Base-by-base conservation (phyloP, 805 yeast genomes). In the Blastobotrys terrestris region DNA sequence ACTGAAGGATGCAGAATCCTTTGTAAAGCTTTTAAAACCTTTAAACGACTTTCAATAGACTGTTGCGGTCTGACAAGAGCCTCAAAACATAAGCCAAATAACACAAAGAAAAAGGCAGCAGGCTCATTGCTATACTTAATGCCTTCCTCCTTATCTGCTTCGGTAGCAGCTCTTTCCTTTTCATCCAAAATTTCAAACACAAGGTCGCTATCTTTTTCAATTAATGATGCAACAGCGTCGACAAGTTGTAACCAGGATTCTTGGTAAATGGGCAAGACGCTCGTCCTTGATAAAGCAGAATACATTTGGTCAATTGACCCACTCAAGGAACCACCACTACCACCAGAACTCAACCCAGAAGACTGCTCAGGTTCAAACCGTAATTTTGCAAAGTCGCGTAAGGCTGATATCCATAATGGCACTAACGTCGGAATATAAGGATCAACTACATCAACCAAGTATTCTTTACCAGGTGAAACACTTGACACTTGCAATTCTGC, bases 11-110 rank as follows among this genome's bases (percentile, higher is more conserved):
- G 77, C 31, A 88, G 72, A 15, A 90, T 71, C 52, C 80, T 75
- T 35, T 69, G 71, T 54, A 91, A 66, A 0, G 85, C 82, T 2
- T 71, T 70, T 11, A 71, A 49, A 2, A 83, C 77, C 31, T 67
- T 63, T 31, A 62, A 53, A 19, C 70, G 66, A 44, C 45, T 43
- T 16, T 68, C 67, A 2, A 56, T 35, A 16, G 58, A 49, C 50
- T 72, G 64, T n/a, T 58, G 49, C 4, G 70, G 67, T 48, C 76
- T 77, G 47, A 85, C 77, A 55, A 90, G 72, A 0, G 85, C 79
- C 60, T 87, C 95, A 47, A 90, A 75, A 64, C 96, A 88, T 59
- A 87, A 86, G 8, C 96, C 87, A 69, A 85, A 87, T 41, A 91
- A 66, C 31, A 90, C 84, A 63, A 88, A 86, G 67, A 86, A 83